Conservation (phyloP, 495 filamentous ascomycete species). For the Neurospora sp. region DNA sequence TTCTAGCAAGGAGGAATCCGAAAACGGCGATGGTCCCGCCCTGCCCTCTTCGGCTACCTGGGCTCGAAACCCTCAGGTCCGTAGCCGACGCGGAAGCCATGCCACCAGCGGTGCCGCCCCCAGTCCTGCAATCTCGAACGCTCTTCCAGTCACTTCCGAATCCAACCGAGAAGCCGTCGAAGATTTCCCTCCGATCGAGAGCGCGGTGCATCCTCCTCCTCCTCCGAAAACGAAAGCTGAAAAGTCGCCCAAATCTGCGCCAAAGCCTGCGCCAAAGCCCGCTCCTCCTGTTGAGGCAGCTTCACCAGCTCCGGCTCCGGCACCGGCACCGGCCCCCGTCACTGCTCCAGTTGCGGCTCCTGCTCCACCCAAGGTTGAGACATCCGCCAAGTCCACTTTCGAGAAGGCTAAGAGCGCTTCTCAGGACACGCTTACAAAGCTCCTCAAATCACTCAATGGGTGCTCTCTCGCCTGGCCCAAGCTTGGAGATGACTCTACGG, state of each 20-base stretch:
- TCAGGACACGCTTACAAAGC: conserved; percentile 11
- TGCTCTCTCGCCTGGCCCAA: conserved; percentile 21
- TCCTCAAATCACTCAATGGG: conserved; percentile 25
- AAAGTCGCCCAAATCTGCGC: neutral
- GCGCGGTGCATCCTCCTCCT: conserved; percentile 2
- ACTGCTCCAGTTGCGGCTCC: neutral
- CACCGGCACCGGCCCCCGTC: conserved; percentile 1
- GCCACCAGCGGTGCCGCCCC: conserved; percentile 68
- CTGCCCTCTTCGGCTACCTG: conserved; percentile 89
- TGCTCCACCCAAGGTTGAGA: neutral
- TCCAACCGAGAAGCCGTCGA: conserved; percentile 27
- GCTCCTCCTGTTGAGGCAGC: neutral
- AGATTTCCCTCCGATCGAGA: conserved; percentile 12
- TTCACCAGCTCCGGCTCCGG: neutral
- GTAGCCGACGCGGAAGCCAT: conserved; percentile 63
- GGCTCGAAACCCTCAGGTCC: conserved; percentile 69
- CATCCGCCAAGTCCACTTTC: neutral
- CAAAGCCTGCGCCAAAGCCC: neutral
- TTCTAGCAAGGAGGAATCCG: conserved; percentile 64
- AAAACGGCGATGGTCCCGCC: conserved; percentile 68
- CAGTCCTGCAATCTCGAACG: conserved; percentile 63
- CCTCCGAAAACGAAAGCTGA: neutral
- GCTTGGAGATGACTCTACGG: conserved; percentile 15
- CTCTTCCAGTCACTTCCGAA: conserved; percentile 44
- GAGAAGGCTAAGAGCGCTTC: conserved; percentile 11